Base-by-base conservation (phyloP, 163 green algal genomes). In the Scenedesmus sp. region DNA sequence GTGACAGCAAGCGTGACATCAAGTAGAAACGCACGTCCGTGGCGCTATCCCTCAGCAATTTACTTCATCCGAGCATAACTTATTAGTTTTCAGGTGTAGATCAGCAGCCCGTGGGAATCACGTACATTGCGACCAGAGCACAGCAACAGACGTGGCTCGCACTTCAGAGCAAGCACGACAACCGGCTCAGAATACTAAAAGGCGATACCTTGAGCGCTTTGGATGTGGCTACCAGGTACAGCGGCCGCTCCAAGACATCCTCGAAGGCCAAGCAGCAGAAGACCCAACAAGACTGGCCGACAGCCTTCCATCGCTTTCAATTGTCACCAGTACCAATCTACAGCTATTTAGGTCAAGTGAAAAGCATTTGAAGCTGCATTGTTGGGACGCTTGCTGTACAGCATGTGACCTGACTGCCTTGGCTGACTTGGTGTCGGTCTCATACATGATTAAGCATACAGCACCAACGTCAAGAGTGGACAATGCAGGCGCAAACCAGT, bases 1-100 rank as follows among this genome's bases (percentile, higher is more conserved):
- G 65, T 76, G 65, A 76, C 65, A 76, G 65, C 65, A 76, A 76
- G 30, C 65, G 65, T 76, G 65, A 76, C 65, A 76, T 76, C 65
- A 76, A 76, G 65, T n/a, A 76, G 30, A 76, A 76, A 76, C 65
- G 30, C 65, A 6, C 30, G 65, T 76, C 65, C 65, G 30, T 76
- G 30, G 30, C 37, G 30, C 9, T 40, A 30, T 18, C 65, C 65
- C 2, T 16, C 30, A 40, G 16, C 59, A 20, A 22, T n/a, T n/a
- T n/a, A n/a, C n/a, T n/a, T n/a, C n/a, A n/a, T 30, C 65, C 37
- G 65, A 16, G 40, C 30, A 9, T 22, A 18, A 7, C 30, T 40
- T 37, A 7, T 40, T 22, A 3, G 16, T 40, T 37, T 26, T 26
- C 30, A 76, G 65, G 30, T 76, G 30, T 40, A 76, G 65, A 76